phyloP scores from a whole-genome alignment of 2,329 filamentous ascomycete genomes.

The Gremmenia infestans region DNA sequence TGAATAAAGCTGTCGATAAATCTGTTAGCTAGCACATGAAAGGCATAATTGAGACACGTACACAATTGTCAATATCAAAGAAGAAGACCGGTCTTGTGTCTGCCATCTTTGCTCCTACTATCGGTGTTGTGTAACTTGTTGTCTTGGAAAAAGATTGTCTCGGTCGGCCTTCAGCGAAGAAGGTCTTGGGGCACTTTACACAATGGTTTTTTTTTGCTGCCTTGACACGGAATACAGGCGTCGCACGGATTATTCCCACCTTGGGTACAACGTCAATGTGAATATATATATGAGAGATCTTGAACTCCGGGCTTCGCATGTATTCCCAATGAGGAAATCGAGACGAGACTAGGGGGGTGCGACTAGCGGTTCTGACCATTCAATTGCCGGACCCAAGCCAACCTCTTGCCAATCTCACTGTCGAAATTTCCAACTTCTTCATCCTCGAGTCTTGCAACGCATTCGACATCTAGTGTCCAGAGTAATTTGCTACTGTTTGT shows the following conservation, averaged over 20 bases:
- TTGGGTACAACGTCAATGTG: background rate
- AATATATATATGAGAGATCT: background rate
- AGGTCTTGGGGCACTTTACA: background rate
- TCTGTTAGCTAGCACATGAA: background rate
- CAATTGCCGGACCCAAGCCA: background rate
- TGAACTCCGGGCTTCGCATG: background rate
- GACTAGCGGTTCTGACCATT: background rate
- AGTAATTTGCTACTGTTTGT: constrained; percentile 9
- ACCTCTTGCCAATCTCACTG: background rate
- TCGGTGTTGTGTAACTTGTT: background rate
- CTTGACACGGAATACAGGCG: background rate
- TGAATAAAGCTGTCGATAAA: constrained; percentile 61
- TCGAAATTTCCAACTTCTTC: background rate
- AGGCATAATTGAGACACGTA: constrained; percentile 36
- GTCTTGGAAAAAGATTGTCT: background rate
- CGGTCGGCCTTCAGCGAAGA: background rate
- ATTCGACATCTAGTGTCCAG: background rate
- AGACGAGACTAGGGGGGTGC: too few relatives aligned
- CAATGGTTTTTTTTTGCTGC: background rate
- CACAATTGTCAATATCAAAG: constrained; percentile 98
- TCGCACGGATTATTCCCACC: background rate
- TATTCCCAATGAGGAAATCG: background rate
- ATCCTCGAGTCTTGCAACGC: background rate
- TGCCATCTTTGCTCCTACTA: constrained; percentile 7
- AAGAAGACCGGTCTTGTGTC: constrained; percentile 51